A percentile compares a stretch with the other conserved stretches of the same genome.
phyloP scores from a whole-genome alignment of 2,329 filamentous ascomycete genomes.

The Chalaropsis ovoidea region DNA sequence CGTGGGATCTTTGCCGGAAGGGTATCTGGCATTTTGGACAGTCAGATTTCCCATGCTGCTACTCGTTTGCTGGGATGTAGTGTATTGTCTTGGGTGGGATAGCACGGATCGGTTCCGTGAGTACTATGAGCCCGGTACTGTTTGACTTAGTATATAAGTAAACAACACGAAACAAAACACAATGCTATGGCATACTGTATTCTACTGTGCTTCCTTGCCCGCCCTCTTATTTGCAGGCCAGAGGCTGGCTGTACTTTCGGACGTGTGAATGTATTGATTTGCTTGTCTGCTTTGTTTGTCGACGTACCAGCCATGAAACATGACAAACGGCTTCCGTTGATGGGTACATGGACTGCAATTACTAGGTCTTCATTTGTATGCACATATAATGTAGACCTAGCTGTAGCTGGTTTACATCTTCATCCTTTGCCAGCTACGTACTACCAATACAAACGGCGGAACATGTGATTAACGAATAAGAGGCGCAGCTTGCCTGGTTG shows the following conservation, averaged over 20 bases:
- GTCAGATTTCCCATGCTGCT: slow-evolving; percentile 66
- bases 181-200: neutral
- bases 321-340: no score
- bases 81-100: slow-evolving; percentile 56
- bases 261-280: neutral
- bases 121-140: slow-evolving; percentile 50
- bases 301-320: no score
- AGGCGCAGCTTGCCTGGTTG: no score
- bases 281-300: no score
- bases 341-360: no score
- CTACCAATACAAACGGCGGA: neutral
- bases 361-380: no score
- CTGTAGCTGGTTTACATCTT: no score
- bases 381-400: no score
- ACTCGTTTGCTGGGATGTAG: slow-evolving; percentile 66
- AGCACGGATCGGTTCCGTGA: slow-evolving; percentile 56
- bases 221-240: neutral
- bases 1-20: slow-evolving; percentile 66
- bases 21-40: slow-evolving; percentile 78
- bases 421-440: neutral
- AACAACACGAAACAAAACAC: neutral
- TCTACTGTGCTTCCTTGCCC: neutral
- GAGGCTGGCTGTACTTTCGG: neutral
- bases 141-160: slow-evolving; percentile 25
- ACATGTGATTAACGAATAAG: neutral